Evolutionary conservation across 2,329 filamentous ascomycete species (phyloP), one percentile per base, ranked within the genome.

Genomic region (Teratosphaeria pseudoeucalypti): DNA sequence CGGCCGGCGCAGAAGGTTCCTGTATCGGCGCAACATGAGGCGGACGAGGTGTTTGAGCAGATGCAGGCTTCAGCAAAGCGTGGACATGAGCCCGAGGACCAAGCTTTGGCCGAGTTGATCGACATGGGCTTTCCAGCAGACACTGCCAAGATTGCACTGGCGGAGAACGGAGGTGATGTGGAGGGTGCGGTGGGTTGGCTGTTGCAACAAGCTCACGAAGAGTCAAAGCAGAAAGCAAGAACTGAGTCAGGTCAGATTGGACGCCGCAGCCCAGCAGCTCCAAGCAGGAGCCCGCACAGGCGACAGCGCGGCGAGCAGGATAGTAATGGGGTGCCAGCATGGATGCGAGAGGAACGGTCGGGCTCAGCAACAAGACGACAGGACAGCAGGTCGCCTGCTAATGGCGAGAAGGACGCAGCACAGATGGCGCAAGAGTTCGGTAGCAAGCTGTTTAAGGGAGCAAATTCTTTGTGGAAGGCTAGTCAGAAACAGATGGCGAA

Each of bases 91-190:
- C 27, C 2, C 7, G 85, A 87, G 60, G 90, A 96, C 69, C 84
- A 83, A 65, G 89, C 91, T 10, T 83, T 97, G 29, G 90, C 89
- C 10, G 90, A 97, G 71, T 77, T 99, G 29, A 85, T 96, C 2
- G 92, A 96, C 65, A 97, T 97, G 84, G 94, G 94, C 0, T 99
- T 99, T 67, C 85, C 90, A 0, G 82, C 85, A 0, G 89, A 95
- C 60, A 90, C 91, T 68, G 88, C 94, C n/a, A 82, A 83, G 58
- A 81, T 87, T 63, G 94, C 91, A 5, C 75, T 99, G 49, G 85
- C 85, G 11, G 87, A 90, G 68, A 96, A 89, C 34, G 87, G 90
- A 3, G 86, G 85, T 2, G 88, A 96, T 70, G 84, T 96, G 10
- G 90, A 96, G 72, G 87, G 85, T 55, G 92, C 92, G 1, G 90